Base-by-base conservation (phyloP, 805 yeast genomes). In the Saturnispora mendoncae region DNA sequence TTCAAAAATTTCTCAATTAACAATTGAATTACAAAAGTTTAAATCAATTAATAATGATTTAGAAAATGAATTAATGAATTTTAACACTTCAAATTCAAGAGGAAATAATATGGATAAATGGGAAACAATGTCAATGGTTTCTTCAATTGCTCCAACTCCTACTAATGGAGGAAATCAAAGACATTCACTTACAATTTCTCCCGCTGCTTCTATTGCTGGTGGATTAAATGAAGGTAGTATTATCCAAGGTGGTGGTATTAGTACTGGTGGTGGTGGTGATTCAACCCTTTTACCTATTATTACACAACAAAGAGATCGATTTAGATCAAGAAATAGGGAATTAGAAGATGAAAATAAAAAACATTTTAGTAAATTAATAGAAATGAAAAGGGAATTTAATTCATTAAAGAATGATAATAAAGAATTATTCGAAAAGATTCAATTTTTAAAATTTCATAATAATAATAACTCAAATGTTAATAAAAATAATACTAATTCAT, bases 301-400 rank as follows among this genome's bases (percentile, higher is more conserved):
- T 23, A 87, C 96, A 12, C 88, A 90, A 55, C 98, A 90, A 64
- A 77, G 98, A 58, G 98, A 90, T 60, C 68, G 98, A 47, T 87
- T 88, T 67, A 78, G 94, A 52, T 72, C 75, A n/a, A 72, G 86
- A 41, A 85, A 82, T 53, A 74, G 73, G 43, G 95, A 85, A 56
- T 69, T 92, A 41, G 97, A 90, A 58, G 82, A 82, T 42, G 94
- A 86, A 52, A 53, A 80, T 29, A 78, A 83, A 57, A 74, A 73
- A 49, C 76, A 73, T 47, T 67, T 67, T 39, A 57, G 63, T 17
- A 67, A 69, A 30, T 68, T 80, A 21, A 69, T 66, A 29, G 84
- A 80, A 43, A 65, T 85, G 49, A 77, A 78, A 45, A 61, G 80
- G 39, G 86, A 85, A 51, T 62, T 84, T 29, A 71, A 71, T 40